phyloP scores from a whole-genome alignment of 2,329 filamentous ascomycete species.

The Fonsecaea multimorphosa region DNA sequence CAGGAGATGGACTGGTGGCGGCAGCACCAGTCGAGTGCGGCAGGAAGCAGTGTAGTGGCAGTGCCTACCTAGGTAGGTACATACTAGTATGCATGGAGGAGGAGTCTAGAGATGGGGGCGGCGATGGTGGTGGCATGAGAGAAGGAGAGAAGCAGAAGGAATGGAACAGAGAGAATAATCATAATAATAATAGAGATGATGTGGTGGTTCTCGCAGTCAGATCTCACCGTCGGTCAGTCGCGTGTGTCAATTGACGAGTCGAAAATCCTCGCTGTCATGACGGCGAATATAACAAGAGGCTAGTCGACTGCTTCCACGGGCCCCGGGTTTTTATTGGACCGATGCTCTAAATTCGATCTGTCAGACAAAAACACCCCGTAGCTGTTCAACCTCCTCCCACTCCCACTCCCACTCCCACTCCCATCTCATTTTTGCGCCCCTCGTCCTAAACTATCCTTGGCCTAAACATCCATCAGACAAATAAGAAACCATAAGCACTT shows the following conservation, averaged over 20 bases:
- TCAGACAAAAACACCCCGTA: too few species aligned
- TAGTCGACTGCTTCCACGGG: too few species aligned
- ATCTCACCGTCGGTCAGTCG: conserved; percentile 5
- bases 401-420: background rate
- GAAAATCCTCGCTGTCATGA: too few species aligned
- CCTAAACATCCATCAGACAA: background rate
- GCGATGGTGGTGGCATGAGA: background rate
- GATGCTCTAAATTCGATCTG: too few species aligned
- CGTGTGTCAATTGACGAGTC: too few species aligned
- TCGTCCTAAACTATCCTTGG: background rate
- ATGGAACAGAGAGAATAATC: background rate
- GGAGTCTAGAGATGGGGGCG: background rate
- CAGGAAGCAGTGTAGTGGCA: background rate
- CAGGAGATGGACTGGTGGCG: background rate
- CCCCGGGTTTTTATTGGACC: too few species aligned
- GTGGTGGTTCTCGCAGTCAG: background rate
- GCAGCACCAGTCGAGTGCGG: too few species aligned
- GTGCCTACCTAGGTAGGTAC: background rate
- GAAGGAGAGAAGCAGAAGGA: background rate
- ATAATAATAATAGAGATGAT: background rate
- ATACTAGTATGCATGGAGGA: background rate
- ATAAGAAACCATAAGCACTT: background rate
- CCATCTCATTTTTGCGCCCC: conserved; percentile 1
- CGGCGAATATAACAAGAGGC: too few species aligned
- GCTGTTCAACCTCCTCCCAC: too few species aligned